Evolutionary conservation across 176 grass and related monocot species (phyloP).

Genomic region (Canna indica): DNA sequence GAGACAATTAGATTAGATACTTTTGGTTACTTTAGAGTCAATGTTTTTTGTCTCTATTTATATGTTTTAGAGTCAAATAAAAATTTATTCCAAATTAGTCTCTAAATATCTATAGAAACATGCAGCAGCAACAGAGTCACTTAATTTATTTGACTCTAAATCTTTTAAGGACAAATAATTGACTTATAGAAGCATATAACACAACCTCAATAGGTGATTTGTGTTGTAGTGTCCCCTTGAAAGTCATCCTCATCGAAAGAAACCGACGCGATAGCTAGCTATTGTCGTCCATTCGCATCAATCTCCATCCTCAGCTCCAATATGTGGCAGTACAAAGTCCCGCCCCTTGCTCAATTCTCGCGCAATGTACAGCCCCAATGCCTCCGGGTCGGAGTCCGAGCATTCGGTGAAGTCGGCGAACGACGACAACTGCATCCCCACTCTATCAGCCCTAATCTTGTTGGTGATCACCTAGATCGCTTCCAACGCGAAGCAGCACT

Average conservation of each 20-base stretch:
- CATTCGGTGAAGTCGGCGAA: conserved; percentile 25
- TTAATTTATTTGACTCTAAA: too few species aligned
- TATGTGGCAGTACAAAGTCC: conserved; percentile 36
- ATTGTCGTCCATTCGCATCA: conserved; percentile 17
- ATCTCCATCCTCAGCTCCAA: conserved; percentile 46
- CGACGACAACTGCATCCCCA: conserved; percentile 45
- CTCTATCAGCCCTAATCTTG: conserved; percentile 24
- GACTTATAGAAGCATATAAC: too few species aligned
- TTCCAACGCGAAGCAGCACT: conserved; percentile 42
- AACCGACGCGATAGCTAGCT: conserved; percentile 26
- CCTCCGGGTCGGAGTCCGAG: conserved; percentile 31
- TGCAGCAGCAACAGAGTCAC: too few species aligned
- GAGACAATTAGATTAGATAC: too few species aligned
- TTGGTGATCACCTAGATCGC: conserved; percentile 24
- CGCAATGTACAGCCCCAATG: conserved; percentile 39
- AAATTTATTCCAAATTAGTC: too few species aligned
- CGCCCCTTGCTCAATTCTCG: conserved; percentile 25
- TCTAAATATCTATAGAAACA: too few species aligned
- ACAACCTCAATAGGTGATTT: too few species aligned
- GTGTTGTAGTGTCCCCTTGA: conserved; percentile 22
- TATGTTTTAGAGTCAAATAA: too few species aligned
- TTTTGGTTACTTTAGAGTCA: too few species aligned
- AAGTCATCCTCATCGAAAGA: conserved; percentile 35
- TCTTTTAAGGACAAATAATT: too few species aligned
- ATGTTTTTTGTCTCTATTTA: too few species aligned